Conservation (phyloP, 2,329 filamentous ascomycete species). For the Neoscytalidium dimidiatum region DNA sequence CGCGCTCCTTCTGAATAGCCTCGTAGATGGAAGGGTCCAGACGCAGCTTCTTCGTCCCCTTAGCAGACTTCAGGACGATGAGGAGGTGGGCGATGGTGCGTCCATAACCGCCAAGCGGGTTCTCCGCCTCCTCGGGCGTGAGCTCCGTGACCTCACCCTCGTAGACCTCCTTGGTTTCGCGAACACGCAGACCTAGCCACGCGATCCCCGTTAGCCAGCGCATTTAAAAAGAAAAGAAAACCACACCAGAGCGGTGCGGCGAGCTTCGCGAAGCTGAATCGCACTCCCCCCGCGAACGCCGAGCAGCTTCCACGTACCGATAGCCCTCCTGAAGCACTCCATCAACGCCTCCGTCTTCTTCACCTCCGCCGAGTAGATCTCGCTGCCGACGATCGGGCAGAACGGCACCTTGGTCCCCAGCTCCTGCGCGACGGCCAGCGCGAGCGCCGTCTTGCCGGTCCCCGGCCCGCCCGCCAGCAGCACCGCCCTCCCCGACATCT, state of each 20-base stretch:
- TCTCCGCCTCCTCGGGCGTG: slow-evolving; percentile 96
- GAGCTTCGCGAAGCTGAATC: background rate
- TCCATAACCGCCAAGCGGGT: slow-evolving; percentile 93
- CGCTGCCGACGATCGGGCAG: slow-evolving; percentile 95
- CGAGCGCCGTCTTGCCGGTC: slow-evolving; percentile 95
- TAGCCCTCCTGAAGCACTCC: slow-evolving; percentile 98
- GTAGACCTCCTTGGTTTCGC: slow-evolving; percentile 98
- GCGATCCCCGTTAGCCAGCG: background rate
- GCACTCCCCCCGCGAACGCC: background rate
- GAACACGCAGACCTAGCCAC: slow-evolving; percentile 74
- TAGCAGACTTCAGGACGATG: slow-evolving; percentile 91
- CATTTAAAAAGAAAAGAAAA: background rate
- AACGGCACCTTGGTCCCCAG: slow-evolving; percentile 98
- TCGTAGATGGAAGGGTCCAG: slow-evolving; percentile 98
- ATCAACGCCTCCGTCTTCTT: slow-evolving; percentile 99
- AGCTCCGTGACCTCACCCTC: slow-evolving; percentile 98
- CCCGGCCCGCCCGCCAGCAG: slow-evolving; percentile 91
- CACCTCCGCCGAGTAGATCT: slow-evolving; percentile 96
- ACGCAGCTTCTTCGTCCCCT: slow-evolving; percentile 95
- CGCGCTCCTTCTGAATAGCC: slow-evolving; percentile 96
- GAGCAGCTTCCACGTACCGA: slow-evolving; percentile 58
- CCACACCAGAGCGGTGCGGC: too few relatives aligned
- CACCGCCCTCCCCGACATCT: slow-evolving; percentile 95
- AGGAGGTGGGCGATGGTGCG: slow-evolving; percentile 96
- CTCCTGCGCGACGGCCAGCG: slow-evolving; percentile 93